phyloP scores from a whole-genome alignment of 768 basidiomycete genomes.

The Solioccasus polychromus region DNA sequence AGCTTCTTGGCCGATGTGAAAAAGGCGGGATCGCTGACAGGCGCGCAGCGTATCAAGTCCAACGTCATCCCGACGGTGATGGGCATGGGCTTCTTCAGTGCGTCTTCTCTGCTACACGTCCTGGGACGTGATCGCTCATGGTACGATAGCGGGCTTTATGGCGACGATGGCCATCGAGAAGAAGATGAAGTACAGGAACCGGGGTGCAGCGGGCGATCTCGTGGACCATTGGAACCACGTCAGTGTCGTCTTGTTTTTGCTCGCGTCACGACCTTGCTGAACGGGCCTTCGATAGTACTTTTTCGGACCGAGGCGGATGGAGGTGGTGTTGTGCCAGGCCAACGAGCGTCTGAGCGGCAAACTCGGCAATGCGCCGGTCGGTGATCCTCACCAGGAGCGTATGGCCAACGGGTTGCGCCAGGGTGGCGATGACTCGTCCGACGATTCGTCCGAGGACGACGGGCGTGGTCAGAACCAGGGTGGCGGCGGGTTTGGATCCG shows the following conservation, averaged over 20 bases:
- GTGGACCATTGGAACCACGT: conserved; percentile 54
- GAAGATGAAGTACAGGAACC: conserved; percentile 37
- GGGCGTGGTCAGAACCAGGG: neutral
- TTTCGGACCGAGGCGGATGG: conserved; percentile 45
- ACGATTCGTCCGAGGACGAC: conserved; percentile 2
- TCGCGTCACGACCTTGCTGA: neutral
- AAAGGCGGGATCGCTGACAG: conserved; percentile 32
- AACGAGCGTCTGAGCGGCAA: conserved; percentile 29
- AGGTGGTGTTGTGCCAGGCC: conserved; percentile 37
- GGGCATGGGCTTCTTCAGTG: conserved; percentile 26
- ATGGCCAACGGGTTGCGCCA: conserved; percentile 19
- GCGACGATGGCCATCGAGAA: conserved; percentile 14
- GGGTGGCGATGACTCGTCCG: neutral
- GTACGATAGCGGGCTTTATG: conserved; percentile 16
- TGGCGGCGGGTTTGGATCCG: neutral
- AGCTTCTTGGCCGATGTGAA: conserved; percentile 41
- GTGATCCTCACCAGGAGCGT: conserved; percentile 17
- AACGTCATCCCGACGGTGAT: conserved; percentile 31
- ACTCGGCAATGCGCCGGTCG: conserved; percentile 19
- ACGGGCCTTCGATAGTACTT: conserved; percentile 36
- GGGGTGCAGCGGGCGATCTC: conserved; percentile 36
- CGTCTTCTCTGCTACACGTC: neutral
- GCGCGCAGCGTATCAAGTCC: conserved; percentile 32
- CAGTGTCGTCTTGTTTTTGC: conserved; percentile 8
- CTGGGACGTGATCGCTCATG: neutral